Evolutionary conservation across 345 rosid genomes (phyloP).

Genomic region (Bretschneidera sinensis): DNA sequence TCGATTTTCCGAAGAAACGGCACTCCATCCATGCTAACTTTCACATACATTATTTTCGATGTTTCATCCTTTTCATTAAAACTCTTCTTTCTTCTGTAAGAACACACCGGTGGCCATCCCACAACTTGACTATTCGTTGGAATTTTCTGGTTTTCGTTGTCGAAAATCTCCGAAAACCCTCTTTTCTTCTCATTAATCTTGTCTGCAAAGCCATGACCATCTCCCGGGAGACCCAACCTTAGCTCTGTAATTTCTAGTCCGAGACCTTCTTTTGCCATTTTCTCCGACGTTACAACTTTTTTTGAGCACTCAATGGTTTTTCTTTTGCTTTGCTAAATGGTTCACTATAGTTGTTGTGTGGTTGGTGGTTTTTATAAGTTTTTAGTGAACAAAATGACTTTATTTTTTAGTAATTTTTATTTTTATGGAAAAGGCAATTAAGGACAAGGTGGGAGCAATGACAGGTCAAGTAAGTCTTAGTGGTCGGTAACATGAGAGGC

Average conservation of each 20-base stretch:
- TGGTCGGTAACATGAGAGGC: slow-evolving; percentile 81
- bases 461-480: slow-evolving; percentile 39
- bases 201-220: slow-evolving; percentile 6
- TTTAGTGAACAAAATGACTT: too few relatives aligned
- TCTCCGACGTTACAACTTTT: too few relatives aligned
- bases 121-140: slow-evolving; percentile 59
- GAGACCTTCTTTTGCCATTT: slow-evolving; percentile 47
- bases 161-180: slow-evolving; percentile 54
- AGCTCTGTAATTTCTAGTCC: slow-evolving; percentile 89
- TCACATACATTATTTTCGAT: slow-evolving; percentile 50
- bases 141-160: slow-evolving; percentile 23
- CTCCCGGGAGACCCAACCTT: slow-evolving; percentile 67
- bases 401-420: too few relatives aligned
- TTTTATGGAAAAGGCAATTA: too few relatives aligned
- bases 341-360: too few relatives aligned
- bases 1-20: slow-evolving; percentile 84
- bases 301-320: background rate
- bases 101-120: slow-evolving; percentile 98
- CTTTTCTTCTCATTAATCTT: slow-evolving; percentile 62
- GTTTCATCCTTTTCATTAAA: slow-evolving; percentile 29
- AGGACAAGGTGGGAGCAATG: slow-evolving; percentile 38
- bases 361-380: too few relatives aligned
- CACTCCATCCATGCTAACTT: slow-evolving; percentile 94
- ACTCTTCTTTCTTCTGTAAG: slow-evolving; percentile 69
- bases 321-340: too few relatives aligned